Percentiles rank a stretch among this genome's conserved stretches.
Evolutionary conservation across 306 rosid species (phyloP).

Genomic region (Cucurbita moschata): DNA sequence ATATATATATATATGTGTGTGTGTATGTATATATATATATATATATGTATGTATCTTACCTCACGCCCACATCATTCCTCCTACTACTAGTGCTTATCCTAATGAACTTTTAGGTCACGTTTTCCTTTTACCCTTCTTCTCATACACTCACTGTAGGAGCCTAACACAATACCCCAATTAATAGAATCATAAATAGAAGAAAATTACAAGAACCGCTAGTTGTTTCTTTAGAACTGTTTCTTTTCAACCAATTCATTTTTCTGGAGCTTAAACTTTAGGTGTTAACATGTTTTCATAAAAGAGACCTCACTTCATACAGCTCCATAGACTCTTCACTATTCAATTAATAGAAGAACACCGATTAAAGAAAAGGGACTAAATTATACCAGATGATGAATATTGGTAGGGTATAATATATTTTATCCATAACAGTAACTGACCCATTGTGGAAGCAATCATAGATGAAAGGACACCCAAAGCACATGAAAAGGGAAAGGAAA

Average conservation of each 20-base stretch:
- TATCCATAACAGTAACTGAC: constrained; percentile 17
- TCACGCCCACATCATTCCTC: neutral
- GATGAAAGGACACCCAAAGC: constrained; percentile 63
- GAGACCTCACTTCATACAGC: neutral
- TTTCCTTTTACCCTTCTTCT: neutral
- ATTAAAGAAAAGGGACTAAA: neutral
- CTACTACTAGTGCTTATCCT: neutral
- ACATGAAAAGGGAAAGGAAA: constrained; percentile 66
- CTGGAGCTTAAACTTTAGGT: neutral
- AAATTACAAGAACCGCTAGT: neutral
- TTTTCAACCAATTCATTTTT: neutral
- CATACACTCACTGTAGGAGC: neutral
- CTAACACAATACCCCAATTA: neutral
- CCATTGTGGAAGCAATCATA: constrained; percentile 69
- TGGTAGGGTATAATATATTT: neutral
- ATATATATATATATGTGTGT: neutral
- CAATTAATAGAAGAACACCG: neutral
- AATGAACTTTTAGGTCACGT: neutral
- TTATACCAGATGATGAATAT: neutral
- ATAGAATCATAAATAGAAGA: neutral
- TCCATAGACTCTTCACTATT: neutral
- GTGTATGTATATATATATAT: too few relatives aligned
- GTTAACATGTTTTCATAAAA: neutral
- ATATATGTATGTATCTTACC: neutral
- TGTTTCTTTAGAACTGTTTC: neutral